A percentile compares a stretch with the other conserved stretches of the same genome.
phyloP scores from a whole-genome alignment of 345 rosid species.

The Cardamine chenopodiifolia region DNA sequence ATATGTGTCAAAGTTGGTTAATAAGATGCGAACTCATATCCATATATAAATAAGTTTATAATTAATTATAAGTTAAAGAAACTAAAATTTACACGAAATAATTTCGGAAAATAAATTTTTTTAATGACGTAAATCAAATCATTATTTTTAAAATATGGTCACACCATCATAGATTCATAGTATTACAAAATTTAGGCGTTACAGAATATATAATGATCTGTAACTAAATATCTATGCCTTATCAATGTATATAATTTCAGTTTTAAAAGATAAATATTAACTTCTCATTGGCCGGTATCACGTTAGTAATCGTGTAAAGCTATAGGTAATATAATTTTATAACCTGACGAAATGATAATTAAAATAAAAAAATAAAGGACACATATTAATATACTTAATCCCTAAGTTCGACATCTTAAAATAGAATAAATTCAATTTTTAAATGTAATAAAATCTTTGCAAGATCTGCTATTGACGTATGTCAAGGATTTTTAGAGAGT shows the following conservation, averaged over 20 bases:
- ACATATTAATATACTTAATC: slow-evolving; percentile 6
- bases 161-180: background rate
- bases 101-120: background rate
- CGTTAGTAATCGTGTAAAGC: slow-evolving; percentile 20
- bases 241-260: background rate
- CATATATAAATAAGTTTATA: too few species aligned
- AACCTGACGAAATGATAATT: background rate
- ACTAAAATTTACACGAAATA: background rate
- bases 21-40: too few species aligned
- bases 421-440: background rate
- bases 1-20: too few species aligned
- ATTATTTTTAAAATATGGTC: background rate
- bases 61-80: background rate
- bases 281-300: slow-evolving; percentile 21
- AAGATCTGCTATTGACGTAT: slow-evolving; percentile 43
- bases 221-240: too few species aligned
- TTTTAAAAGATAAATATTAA: slow-evolving; percentile 1
- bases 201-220: background rate
- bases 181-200: background rate
- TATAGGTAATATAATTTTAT: background rate
- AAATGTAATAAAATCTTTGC: slow-evolving; percentile 33
- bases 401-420: slow-evolving; percentile 35
- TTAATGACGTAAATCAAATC: background rate
- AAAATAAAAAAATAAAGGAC: slow-evolving; percentile 11
- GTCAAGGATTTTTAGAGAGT: slow-evolving; percentile 37